Conservation (phyloP, 2,329 filamentous ascomycete genomes). For the Aureobasidium lini region DNA sequence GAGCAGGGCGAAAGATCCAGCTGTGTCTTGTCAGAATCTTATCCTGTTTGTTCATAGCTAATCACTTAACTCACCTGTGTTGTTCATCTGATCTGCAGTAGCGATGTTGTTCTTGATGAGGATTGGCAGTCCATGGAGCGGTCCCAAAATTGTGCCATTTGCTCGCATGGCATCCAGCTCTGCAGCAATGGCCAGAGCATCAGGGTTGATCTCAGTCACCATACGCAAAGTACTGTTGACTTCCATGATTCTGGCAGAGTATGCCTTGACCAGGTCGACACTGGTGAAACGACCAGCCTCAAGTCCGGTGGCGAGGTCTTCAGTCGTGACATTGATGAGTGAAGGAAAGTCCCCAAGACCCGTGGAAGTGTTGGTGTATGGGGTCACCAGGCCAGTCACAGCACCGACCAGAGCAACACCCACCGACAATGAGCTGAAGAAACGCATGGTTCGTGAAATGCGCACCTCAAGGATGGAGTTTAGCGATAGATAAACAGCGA, state of each 20-base stretch:
- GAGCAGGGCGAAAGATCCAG: constrained; percentile 56
- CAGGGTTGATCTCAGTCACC: constrained; percentile 50
- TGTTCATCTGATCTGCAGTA: constrained; percentile 55
- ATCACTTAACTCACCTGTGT: constrained; percentile 35
- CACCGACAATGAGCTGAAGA: constrained; percentile 2
- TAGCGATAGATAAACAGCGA: background rate
- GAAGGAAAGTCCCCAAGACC: constrained; percentile 24
- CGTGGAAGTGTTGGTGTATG: background rate
- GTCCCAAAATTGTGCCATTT: constrained; percentile 41
- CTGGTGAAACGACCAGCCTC: constrained; percentile 46
- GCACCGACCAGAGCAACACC: background rate
- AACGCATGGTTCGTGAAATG: constrained; percentile 1
- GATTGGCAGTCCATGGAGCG: constrained; percentile 58
- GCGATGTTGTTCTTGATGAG: constrained; percentile 62
- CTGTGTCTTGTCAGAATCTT: constrained; percentile 19
- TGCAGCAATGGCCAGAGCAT: constrained; percentile 31
- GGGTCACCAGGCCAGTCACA: background rate
- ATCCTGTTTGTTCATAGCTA: background rate
- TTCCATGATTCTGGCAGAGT: constrained; percentile 44
- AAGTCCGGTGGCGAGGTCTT: constrained; percentile 45
- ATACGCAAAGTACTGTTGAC: constrained; percentile 46
- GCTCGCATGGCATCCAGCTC: constrained; percentile 32
- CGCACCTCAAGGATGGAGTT: background rate
- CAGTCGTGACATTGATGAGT: constrained; percentile 45
- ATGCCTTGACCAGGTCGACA: constrained; percentile 50